A percentile compares a stretch with the other conserved stretches of the same genome.
Conservation (phyloP, 306 rosid genomes). For the Fagus sylvatica region DNA sequence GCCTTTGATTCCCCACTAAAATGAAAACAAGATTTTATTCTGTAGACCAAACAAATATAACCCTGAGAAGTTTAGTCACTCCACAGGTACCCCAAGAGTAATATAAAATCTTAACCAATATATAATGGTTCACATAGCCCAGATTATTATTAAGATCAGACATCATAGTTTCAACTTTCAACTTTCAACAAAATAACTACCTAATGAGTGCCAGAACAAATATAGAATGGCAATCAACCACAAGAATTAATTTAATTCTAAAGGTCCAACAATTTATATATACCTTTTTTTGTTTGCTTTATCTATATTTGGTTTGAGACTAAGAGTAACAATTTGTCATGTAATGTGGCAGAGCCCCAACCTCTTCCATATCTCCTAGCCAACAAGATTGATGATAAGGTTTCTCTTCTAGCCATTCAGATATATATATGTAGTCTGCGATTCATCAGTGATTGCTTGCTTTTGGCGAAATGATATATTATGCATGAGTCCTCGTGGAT, state of each 20-base stretch:
- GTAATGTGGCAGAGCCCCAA: conserved; percentile 4
- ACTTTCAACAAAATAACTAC: neutral
- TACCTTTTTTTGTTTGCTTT: neutral
- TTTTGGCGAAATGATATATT: conserved; percentile 23
- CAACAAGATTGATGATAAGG: neutral
- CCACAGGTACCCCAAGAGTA: neutral
- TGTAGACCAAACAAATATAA: neutral
- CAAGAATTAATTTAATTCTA: neutral
- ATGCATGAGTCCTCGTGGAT: conserved; percentile 18
- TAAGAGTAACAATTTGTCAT: neutral
- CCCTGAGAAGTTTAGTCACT: neutral
- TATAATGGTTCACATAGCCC: neutral
- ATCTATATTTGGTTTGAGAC: neutral
- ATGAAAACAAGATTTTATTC: neutral
- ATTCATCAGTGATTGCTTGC: conserved; percentile 24
- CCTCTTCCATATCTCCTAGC: conserved; percentile 9
- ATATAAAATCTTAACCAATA: neutral
- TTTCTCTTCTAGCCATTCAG: conserved; percentile 15
- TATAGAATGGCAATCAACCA: conserved; percentile 1
- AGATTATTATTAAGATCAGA: neutral
- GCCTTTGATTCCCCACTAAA: neutral
- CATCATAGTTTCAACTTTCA: neutral
- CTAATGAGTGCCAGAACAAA: neutral
- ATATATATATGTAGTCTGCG: conserved; percentile 1
- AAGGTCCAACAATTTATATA: neutral